Base-by-base conservation (phyloP, 441 rosid species). In the Aleurites moluccanus region DNA sequence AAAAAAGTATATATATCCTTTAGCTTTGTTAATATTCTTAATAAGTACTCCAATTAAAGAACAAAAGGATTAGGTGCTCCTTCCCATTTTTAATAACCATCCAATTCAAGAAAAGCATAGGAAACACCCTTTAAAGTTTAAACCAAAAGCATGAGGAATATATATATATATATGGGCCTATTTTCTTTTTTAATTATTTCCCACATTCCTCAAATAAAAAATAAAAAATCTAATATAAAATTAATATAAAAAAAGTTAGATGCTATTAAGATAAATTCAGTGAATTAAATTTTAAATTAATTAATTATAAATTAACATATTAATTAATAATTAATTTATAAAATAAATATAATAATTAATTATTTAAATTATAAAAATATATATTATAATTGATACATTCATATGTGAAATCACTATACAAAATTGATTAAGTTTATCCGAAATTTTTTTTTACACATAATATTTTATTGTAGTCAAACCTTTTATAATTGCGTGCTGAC, bases 401-500 rank as follows among this genome's bases (percentile, higher is more conserved):
- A n/a, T n/a, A n/a, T n/a, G n/a, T n/a, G n/a, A n/a, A n/a, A n/a
- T n/a, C n/a, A n/a, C n/a, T n/a, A n/a, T n/a, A n/a, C n/a, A n/a
- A n/a, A n/a, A n/a, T n/a, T n/a, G n/a, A n/a, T n/a, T n/a, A n/a
- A n/a, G n/a, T n/a, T n/a, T n/a, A n/a, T n/a, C n/a, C n/a, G n/a
- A n/a, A n/a, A n/a, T n/a, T n/a, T n/a, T n/a, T n/a, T n/a, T n/a
- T n/a, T n/a, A n/a, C n/a, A n/a, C 56, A 40, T 2, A 16, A 70
- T 2, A 8, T 47, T 56, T 38, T 65, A 27, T 33, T 44, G 9
- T 3, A 25, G 73, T 75, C 78, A 75, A 75, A 69, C 5, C 27
- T 60, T 60, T 49, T 68, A 61, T 61, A 49, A 69, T 68, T 75
- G 73, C 69, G 61, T 75, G 78, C 69, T 68, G 77, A 74, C 72